Conservation (phyloP, 495 filamentous ascomycete species). For the Aspergillus ostianus region DNA sequence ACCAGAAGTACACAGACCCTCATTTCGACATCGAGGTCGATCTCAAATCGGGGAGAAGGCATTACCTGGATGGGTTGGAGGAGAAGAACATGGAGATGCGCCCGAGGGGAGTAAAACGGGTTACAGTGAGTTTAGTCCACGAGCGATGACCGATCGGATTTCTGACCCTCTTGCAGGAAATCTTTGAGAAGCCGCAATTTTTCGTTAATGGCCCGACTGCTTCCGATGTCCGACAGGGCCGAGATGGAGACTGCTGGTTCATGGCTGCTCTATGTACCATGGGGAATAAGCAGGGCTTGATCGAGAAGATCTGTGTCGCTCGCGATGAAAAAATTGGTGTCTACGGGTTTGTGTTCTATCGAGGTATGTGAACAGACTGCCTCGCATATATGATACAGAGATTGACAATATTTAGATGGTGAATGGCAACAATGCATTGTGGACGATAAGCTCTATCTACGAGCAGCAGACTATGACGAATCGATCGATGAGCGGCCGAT, state of each 20-base stretch:
- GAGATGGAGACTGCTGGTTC: conserved; percentile 89
- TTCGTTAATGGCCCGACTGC: conserved; percentile 80
- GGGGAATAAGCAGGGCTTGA: conserved; percentile 73
- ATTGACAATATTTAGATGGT: conserved; percentile 55
- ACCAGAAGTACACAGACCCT: conserved; percentile 86
- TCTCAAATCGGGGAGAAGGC: conserved; percentile 57
- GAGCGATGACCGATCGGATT: not conserved
- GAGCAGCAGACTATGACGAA: conserved; percentile 80
- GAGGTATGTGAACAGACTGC: conserved; percentile 47
- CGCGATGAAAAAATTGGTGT: conserved; percentile 78
- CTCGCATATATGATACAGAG: not conserved
- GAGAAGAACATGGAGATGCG: conserved; percentile 39
- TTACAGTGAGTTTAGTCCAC: conserved; percentile 41
- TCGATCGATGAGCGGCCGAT: conserved; percentile 60
- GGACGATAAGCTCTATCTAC: conserved; percentile 81
- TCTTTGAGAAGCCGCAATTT: conserved; percentile 86
- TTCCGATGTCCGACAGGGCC: conserved; percentile 76
- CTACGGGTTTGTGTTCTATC: conserved; percentile 92
- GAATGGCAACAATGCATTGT: conserved; percentile 92
- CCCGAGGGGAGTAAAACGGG: conserved; percentile 64
- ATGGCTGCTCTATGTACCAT: conserved; percentile 84
- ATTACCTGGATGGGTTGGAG: conserved; percentile 64
- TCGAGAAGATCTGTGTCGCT: conserved; percentile 81
- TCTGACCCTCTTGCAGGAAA: conserved; percentile 52
- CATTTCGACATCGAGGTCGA: conserved; percentile 88